These are phyloP conservation scores for Rosa lucieae DNA, from an alignment of 306 rosid genomes.

Conservation along the genomic window DNA sequence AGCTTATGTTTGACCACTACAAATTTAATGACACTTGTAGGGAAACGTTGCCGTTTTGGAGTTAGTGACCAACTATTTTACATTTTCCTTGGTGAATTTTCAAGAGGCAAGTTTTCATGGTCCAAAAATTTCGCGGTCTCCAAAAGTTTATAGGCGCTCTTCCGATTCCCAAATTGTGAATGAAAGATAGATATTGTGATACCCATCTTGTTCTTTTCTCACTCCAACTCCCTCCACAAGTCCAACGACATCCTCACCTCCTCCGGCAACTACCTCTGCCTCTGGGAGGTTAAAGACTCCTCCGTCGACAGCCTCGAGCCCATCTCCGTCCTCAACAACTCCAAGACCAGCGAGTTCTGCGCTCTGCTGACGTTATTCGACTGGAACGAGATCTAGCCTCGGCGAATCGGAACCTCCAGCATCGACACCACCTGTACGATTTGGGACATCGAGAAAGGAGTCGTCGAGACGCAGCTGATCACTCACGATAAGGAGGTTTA, in stretches of 20 bases:
- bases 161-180: too few species aligned
- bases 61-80: too few species aligned
- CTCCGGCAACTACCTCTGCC: conserved; percentile 95
- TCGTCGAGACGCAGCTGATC: conserved; percentile 91
- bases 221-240: conserved; percentile 39
- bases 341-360: conserved; percentile 80
- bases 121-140: too few species aligned
- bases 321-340: conserved; percentile 72
- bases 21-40: too few species aligned
- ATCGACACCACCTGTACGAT: conserved; percentile 93
- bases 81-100: too few species aligned
- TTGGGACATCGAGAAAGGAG: conserved; percentile 80
- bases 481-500: conserved; percentile 97
- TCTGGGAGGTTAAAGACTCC: conserved; percentile 73
- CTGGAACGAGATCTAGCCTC: conserved; percentile 88
- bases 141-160: too few species aligned
- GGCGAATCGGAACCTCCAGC: conserved; percentile 80
- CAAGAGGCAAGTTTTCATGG: too few species aligned
- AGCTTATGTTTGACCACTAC: too few species aligned
- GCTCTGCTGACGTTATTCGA: conserved; percentile 95
- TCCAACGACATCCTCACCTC: conserved; percentile 73
- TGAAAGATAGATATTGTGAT: too few species aligned
- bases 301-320: conserved; percentile 47
- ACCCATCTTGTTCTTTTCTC: too few species aligned
- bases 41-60: too few species aligned